These are phyloP conservation scores for Mitragyna speciosa DNA, from an alignment of 257 asterid genomes.

Conservation along the genomic window DNA sequence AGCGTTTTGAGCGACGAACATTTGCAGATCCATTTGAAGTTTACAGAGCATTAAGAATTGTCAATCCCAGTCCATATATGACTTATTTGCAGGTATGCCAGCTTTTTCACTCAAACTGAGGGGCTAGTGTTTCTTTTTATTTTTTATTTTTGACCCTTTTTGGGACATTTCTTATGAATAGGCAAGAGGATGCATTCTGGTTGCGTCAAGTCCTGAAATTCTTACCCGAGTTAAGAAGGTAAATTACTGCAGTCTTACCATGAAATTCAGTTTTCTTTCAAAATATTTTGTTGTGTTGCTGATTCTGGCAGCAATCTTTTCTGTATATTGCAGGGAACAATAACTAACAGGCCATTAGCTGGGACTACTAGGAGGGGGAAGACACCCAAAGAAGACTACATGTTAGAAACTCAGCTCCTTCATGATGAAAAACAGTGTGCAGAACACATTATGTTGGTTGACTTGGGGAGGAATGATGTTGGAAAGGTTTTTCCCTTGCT, in stretches of 20 bases:
- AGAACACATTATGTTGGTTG: constrained; percentile 98
- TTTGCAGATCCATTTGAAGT: constrained; percentile 99
- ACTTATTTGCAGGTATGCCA: constrained; percentile 79
- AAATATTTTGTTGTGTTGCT: constrained; percentile 6
- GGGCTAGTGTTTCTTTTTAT: constrained; percentile 9
- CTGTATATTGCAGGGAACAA: constrained; percentile 48
- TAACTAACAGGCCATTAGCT: constrained; percentile 91
- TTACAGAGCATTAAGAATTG: constrained; percentile 91
- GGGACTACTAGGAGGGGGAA: constrained; percentile 95
- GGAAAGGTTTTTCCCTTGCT: constrained; percentile 66
- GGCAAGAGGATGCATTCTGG: constrained; percentile 96
- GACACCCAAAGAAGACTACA: constrained; percentile 80
- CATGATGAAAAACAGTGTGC: constrained; percentile 91
- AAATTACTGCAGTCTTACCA: constrained; percentile 1
- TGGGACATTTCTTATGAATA: constrained; percentile 23
- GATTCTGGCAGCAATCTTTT: constrained; percentile 14
- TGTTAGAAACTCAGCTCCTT: constrained; percentile 87
- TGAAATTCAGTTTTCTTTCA: neutral
- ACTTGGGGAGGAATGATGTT: constrained; percentile 97
- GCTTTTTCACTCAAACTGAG: constrained; percentile 22
- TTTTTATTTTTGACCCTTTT: constrained; percentile 1
- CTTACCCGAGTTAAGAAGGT: constrained; percentile 93
- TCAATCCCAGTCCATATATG: constrained; percentile 99
- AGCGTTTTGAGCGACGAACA: constrained; percentile 90
- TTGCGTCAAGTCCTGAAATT: constrained; percentile 98